A percentile compares a stretch with the other conserved stretches of the same genome.
Conservation (phyloP, 1,284 basidiomycete genomes). For the Tylopilus sp. region DNA sequence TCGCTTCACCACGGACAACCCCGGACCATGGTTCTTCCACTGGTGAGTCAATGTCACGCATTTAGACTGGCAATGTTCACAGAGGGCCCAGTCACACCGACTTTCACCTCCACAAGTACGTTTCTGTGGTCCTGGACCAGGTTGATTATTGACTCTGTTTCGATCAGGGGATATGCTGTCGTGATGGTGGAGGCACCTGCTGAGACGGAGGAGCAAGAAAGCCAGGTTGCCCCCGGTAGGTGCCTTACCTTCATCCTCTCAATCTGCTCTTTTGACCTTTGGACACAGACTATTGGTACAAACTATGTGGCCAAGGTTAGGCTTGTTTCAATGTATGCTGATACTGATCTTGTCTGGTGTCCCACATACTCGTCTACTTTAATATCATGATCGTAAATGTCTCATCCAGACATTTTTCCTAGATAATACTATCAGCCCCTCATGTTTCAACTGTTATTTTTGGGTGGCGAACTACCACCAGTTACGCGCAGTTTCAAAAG, state of each 20-base stretch:
- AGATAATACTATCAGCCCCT: no score
- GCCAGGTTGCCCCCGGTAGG: slow-evolving; percentile 22
- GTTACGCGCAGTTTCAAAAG: no score
- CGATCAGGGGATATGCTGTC: slow-evolving; percentile 28
- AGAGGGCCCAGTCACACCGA: slow-evolving; percentile 34
- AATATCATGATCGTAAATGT: no score
- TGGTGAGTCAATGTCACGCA: slow-evolving; percentile 25
- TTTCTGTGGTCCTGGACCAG: neutral
- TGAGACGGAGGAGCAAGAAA: slow-evolving; percentile 3
- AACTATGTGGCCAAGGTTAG: slow-evolving; percentile 13
- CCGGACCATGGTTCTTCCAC: slow-evolving; percentile 39
- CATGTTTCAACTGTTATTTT: no score
- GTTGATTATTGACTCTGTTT: neutral
- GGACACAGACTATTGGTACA: slow-evolving; percentile 20
- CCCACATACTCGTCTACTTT: no score
- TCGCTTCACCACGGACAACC: slow-evolving; percentile 42
- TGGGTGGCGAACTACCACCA: no score
- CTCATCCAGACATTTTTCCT: no score
- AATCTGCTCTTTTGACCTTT: slow-evolving; percentile 1
- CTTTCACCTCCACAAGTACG: slow-evolving; percentile 39
- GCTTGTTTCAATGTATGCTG: neutral
- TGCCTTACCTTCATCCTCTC: neutral
- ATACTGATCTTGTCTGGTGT: neutral
- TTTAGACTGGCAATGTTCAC: slow-evolving; percentile 4
- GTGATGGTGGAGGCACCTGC: slow-evolving; percentile 28